A percentile compares a stretch with the other conserved stretches of the same genome.
phyloP scores from a whole-genome alignment of 768 basidiomycete species.

The Lactarius quietus region DNA sequence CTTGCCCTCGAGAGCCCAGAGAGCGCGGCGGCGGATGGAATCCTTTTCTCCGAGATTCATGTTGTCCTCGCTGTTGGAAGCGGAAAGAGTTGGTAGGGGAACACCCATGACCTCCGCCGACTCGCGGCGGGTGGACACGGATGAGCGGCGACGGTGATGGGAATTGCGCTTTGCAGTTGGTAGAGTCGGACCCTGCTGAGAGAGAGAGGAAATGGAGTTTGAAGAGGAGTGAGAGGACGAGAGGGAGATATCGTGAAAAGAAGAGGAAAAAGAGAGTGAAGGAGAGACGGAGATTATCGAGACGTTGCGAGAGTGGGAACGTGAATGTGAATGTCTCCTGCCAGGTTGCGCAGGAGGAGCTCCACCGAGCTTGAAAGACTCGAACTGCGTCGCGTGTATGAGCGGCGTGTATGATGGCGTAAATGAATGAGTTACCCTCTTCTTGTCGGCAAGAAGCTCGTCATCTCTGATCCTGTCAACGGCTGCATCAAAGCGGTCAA shows the following conservation, averaged over 20 bases:
- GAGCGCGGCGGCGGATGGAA: slow-evolving; percentile 75
- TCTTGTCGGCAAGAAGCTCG: slow-evolving; percentile 38
- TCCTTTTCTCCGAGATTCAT: slow-evolving; percentile 69
- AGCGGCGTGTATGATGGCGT: background rate
- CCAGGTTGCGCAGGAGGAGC: slow-evolving; percentile 32
- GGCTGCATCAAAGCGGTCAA: slow-evolving; percentile 39
- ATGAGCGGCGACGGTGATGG: slow-evolving; percentile 81
- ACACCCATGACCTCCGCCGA: slow-evolving; percentile 91
- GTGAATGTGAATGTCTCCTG: slow-evolving; percentile 49
- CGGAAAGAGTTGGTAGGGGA: slow-evolving; percentile 60
- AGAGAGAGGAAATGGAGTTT: slow-evolving; percentile 33
- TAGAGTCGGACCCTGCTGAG: slow-evolving; percentile 33
- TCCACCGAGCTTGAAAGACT: slow-evolving; percentile 67
- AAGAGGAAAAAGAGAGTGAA: slow-evolving; percentile 36
- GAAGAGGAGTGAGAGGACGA: slow-evolving; percentile 23
- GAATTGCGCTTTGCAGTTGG: slow-evolving; percentile 57
- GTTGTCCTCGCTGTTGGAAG: slow-evolving; percentile 60
- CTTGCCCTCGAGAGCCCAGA: slow-evolving; percentile 86
- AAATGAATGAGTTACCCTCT: slow-evolving; percentile 37
- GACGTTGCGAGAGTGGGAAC: slow-evolving; percentile 69
- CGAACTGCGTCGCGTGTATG: slow-evolving; percentile 45
- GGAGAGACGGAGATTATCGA: slow-evolving; percentile 31
- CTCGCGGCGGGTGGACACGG: slow-evolving; percentile 85
- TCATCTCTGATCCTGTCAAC: slow-evolving; percentile 33
- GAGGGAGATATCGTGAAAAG: slow-evolving; percentile 34